These are phyloP conservation scores for Pythium biforme DNA, from an alignment of 352 stramenopile genomes.

Conservation along the genomic window DNA sequence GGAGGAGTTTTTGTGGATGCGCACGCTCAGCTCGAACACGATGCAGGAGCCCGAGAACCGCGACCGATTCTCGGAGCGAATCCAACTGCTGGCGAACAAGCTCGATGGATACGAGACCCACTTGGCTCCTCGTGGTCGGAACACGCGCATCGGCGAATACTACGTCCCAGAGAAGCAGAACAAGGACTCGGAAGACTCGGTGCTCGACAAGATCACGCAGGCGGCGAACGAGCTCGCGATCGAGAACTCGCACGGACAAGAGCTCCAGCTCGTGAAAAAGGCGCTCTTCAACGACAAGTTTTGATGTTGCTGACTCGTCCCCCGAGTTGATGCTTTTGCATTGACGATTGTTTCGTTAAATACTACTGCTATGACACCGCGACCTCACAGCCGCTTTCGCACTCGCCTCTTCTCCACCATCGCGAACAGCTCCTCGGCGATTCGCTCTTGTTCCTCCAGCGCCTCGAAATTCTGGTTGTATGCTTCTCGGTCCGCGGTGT, in stretches of 20 bases:
- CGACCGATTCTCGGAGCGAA: slow-evolving; percentile 88
- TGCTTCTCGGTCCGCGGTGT: slow-evolving; percentile 57
- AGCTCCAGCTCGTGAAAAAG: slow-evolving; percentile 83
- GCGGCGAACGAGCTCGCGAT: slow-evolving; percentile 85
- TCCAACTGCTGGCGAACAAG: slow-evolving; percentile 84
- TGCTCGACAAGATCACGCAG: slow-evolving; percentile 85
- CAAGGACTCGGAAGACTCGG: slow-evolving; percentile 74
- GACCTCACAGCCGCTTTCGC: slow-evolving; percentile 46
- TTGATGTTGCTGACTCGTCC: slow-evolving; percentile 16
- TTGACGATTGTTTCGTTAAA: slow-evolving; percentile 5
- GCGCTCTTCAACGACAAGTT: slow-evolving; percentile 83
- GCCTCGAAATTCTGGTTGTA: slow-evolving; percentile 61
- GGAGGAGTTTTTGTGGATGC: slow-evolving; percentile 93
- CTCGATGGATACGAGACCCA: slow-evolving; percentile 74
- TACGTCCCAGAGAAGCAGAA: slow-evolving; percentile 85
- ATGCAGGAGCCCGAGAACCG: slow-evolving; percentile 90
- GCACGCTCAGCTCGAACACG: slow-evolving; percentile 86
- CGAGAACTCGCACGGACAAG: slow-evolving; percentile 78
- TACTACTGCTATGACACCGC: slow-evolving; percentile 5
- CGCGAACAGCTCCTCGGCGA: slow-evolving; percentile 82
- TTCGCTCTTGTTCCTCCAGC: slow-evolving; percentile 79
- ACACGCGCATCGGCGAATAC: slow-evolving; percentile 80
- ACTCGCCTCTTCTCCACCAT: slow-evolving; percentile 64
- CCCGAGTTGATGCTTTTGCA: background rate
- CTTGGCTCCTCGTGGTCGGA: slow-evolving; percentile 53